Evolutionary conservation across 2,329 filamentous ascomycete species (phyloP).

Genomic region (Teratosphaeria viscida): DNA sequence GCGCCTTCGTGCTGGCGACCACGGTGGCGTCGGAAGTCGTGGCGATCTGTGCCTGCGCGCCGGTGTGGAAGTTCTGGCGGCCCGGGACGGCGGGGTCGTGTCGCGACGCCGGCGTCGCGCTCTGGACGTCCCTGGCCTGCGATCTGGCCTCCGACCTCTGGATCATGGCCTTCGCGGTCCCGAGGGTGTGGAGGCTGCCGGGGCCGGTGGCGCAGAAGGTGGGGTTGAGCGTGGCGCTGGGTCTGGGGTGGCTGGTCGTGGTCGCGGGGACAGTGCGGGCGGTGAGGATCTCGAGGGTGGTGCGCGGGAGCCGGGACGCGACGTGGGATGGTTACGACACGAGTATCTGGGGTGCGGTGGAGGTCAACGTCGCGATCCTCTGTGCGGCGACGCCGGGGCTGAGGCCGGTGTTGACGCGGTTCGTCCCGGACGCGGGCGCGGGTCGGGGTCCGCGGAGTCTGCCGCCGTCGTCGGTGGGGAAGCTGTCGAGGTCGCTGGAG

Average conservation of each 20-base stretch:
- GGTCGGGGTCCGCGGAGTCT: neutral
- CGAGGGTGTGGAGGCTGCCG: neutral
- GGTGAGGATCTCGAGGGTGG: neutral
- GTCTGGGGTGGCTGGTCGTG: neutral
- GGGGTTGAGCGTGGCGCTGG: neutral
- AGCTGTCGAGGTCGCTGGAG: neutral
- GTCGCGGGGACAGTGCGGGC: neutral
- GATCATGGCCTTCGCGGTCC: neutral
- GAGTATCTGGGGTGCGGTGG: conserved; percentile 26
- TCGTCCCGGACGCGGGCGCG: neutral
- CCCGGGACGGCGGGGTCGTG: neutral
- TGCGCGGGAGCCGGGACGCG: conserved; percentile 7
- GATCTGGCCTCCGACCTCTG: neutral
- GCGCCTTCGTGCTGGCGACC: neutral
- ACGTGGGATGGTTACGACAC: conserved; percentile 23
- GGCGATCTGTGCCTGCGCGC: neutral
- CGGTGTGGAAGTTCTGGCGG: neutral
- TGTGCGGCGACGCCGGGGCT: conserved; percentile 28
- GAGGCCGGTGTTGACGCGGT: conserved; percentile 20
- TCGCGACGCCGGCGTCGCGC: neutral
- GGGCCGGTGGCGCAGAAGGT: neutral
- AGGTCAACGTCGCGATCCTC: conserved; percentile 28
- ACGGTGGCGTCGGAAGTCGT: neutral
- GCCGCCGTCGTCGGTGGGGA: neutral
- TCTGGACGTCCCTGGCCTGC: neutral